Conservation (phyloP, 768 basidiomycete species). For the Mycena chlorophos region DNA sequence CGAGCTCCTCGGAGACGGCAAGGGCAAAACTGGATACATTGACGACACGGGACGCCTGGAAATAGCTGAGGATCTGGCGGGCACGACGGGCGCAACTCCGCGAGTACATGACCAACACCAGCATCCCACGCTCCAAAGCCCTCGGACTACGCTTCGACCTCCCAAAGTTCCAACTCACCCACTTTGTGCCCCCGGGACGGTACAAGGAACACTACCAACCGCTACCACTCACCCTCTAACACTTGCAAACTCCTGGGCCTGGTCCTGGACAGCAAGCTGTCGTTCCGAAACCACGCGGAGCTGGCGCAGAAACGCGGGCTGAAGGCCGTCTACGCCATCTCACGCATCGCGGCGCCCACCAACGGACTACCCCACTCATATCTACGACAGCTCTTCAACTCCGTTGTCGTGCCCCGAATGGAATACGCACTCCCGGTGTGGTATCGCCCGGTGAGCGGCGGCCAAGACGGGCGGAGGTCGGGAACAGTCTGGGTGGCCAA, state of each 20-base stretch:
- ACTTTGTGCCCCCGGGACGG: neutral
- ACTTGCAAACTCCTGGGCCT: conserved; percentile 15
- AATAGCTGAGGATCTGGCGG: neutral
- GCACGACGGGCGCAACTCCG: neutral
- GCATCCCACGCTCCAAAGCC: neutral
- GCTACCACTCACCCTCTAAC: neutral
- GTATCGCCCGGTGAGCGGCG: conserved; percentile 9
- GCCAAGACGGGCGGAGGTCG: neutral
- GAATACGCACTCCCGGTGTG: conserved; percentile 17
- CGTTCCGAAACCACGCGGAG: conserved; percentile 15
- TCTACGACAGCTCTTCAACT: conserved; percentile 11
- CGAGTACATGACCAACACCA: neutral
- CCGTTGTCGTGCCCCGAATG: conserved; percentile 15
- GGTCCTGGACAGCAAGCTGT: conserved; percentile 12
- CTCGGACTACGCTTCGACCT: conserved; percentile 1
- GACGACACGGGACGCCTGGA: neutral
- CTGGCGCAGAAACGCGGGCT: conserved; percentile 9
- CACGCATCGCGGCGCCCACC: conserved; percentile 2
- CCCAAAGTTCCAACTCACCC: conserved; percentile 4
- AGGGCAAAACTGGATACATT: neutral
- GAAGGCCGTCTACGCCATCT: neutral
- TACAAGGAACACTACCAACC: neutral
- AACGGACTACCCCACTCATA: conserved; percentile 13
- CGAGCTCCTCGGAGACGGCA: neutral
- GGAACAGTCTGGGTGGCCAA: conserved; percentile 6